These are phyloP conservation scores for Penicillium goetzii DNA, from an alignment of 495 filamentous ascomycete species.

Conservation along the genomic window DNA sequence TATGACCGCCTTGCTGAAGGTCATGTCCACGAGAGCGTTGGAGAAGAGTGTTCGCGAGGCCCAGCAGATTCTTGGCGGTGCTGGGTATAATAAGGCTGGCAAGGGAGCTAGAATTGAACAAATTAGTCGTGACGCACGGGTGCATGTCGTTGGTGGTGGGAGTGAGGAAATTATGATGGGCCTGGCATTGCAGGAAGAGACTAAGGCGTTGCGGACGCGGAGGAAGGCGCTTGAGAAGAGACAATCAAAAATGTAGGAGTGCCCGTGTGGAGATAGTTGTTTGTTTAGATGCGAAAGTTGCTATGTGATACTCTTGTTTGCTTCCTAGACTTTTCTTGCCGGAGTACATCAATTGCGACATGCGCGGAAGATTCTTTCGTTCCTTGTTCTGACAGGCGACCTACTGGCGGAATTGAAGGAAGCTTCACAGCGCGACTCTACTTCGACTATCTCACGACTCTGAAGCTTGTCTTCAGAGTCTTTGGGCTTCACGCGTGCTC, in stretches of 20 bases:
- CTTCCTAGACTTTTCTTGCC: background rate
- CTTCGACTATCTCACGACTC: too few species aligned
- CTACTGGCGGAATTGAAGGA: too few species aligned
- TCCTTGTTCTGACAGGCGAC: too few species aligned
- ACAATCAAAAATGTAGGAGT: constrained; percentile 36
- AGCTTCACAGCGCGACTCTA: too few species aligned
- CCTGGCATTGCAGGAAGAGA: constrained; percentile 52
- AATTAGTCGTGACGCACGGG: constrained; percentile 59
- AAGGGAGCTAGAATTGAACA: constrained; percentile 58
- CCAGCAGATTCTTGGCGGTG: constrained; percentile 63
- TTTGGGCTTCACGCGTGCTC: too few species aligned
- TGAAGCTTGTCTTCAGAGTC: too few species aligned
- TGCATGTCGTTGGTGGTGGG: constrained; percentile 62
- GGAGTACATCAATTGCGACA: background rate
- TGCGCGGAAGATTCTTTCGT: too few species aligned
- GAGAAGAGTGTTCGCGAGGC: constrained; percentile 62
- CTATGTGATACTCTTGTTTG: background rate
- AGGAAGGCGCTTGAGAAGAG: constrained; percentile 38
- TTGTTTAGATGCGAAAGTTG: background rate
- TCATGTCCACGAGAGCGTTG: constrained; percentile 56
- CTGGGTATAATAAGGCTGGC: constrained; percentile 57
- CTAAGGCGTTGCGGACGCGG: constrained; percentile 41
- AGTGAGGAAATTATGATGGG: constrained; percentile 62
- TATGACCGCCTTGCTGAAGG: constrained; percentile 55
- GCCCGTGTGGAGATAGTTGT: background rate